phyloP scores from a whole-genome alignment of 805 yeast genomes.

The Myxozyma monticola region DNA sequence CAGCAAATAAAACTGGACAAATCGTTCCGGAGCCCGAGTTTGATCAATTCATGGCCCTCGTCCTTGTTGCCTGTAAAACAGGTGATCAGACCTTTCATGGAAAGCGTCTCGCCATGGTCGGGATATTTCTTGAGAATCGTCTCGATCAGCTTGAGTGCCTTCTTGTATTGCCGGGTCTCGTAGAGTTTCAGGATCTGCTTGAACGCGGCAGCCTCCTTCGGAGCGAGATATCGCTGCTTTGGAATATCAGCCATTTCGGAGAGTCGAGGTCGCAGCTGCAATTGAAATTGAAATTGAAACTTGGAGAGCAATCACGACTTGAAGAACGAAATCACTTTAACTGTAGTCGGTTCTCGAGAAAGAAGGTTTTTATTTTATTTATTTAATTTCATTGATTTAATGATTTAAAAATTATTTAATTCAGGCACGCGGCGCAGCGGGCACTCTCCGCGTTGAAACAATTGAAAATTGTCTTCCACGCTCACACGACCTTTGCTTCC shows the following conservation, averaged over 20 bases:
- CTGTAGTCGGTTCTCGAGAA: no score
- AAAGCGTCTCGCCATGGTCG: conserved; percentile 73
- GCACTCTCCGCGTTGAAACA: no score
- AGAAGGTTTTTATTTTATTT: no score
- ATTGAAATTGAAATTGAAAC: no score
- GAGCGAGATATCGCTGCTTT: conserved; percentile 37
- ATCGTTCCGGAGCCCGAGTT: conserved; percentile 61
- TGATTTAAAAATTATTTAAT: no score
- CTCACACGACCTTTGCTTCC: conserved; percentile 1
- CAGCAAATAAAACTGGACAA: conserved; percentile 67
- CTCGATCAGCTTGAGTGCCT: conserved; percentile 76
- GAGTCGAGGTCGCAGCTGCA: no score
- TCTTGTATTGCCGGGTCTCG: conserved; percentile 83
- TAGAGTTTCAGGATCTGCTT: conserved; percentile 79
- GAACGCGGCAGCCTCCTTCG: conserved; percentile 74
- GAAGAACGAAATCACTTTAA: no score
- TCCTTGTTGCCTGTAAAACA: conserved; percentile 56
- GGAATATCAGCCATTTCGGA: no score
- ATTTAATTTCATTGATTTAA: no score
- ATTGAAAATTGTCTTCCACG: conserved; percentile 2
- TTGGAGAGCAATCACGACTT: no score
- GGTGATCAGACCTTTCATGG: conserved; percentile 77
- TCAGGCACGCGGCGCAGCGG: no score
- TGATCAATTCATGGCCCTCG: conserved; percentile 64
- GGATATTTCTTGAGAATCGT: conserved; percentile 72